These are phyloP conservation scores for Aspergillus aculeatus DNA, from an alignment of 2,329 filamentous ascomycete species.

Conservation along the genomic window DNA sequence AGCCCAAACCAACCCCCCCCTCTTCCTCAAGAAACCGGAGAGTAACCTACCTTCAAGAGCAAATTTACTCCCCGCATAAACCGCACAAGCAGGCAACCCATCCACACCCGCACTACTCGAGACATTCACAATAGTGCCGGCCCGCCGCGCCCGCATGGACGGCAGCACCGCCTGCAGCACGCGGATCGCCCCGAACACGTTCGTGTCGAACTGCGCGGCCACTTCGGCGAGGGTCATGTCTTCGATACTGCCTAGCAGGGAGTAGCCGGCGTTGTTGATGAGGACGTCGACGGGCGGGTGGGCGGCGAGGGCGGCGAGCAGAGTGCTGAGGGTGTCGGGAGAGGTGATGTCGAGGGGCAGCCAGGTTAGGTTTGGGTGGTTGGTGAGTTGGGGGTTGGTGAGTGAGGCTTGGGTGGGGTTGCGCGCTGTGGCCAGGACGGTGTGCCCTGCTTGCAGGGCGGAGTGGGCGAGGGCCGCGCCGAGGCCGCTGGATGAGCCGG, in stretches of 20 bases:
- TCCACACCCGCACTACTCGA: not conserved
- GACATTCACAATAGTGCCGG: not conserved
- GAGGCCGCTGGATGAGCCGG: not conserved
- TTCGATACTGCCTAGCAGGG: not conserved
- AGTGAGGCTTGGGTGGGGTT: not conserved
- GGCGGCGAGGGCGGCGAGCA: not conserved
- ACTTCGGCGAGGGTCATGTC: not conserved
- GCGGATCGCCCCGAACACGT: not conserved
- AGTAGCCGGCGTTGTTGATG: constrained; percentile 8
- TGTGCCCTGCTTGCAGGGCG: not conserved
- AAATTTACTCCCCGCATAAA: not conserved
- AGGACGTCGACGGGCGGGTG: constrained; percentile 2
- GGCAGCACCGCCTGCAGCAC: not conserved
- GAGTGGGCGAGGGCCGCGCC: not conserved
- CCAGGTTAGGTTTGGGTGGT: not conserved
- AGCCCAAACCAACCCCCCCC: too few relatives aligned
- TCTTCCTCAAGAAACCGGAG: not conserved
- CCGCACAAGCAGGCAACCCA: not conserved
- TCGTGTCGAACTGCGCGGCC: not conserved
- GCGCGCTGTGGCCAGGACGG: not conserved
- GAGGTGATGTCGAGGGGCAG: not conserved
- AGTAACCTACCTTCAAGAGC: not conserved
- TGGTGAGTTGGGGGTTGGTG: not conserved
- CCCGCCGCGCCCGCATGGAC: not conserved
- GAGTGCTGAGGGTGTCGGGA: too few relatives aligned